phyloP scores from a whole-genome alignment of 495 filamentous ascomycete genomes.

The Usnea hakonensis region DNA sequence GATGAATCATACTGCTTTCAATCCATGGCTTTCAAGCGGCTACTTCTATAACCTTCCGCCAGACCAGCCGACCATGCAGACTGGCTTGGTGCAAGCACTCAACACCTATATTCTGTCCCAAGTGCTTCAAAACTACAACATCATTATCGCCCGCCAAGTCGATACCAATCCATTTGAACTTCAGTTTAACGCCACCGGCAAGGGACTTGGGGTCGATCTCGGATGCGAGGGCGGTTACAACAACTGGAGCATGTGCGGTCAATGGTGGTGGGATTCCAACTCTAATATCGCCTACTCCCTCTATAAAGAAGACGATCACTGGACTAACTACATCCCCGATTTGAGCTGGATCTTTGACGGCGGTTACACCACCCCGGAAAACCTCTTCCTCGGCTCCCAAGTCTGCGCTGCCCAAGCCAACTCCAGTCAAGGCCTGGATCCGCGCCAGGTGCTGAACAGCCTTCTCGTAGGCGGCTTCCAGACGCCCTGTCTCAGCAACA shows the following conservation, averaged over 20 bases:
- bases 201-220: neutral
- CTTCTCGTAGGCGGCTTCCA: neutral
- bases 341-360: neutral
- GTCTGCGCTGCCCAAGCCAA: neutral
- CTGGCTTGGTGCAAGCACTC: neutral
- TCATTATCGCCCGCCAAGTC: slow-evolving; percentile 8
- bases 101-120: slow-evolving; percentile 10
- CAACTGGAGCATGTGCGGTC: neutral
- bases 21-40: neutral
- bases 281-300: slow-evolving; percentile 2
- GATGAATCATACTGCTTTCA: slow-evolving; percentile 4
- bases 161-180: slow-evolving; percentile 6
- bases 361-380: slow-evolving; percentile 6
- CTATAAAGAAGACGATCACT: neutral
- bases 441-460: neutral
- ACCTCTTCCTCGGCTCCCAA: slow-evolving; percentile 8
- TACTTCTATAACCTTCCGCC: neutral
- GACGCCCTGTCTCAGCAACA: slow-evolving; percentile 7
- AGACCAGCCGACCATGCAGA: neutral
- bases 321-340: neutral
- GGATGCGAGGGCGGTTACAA: slow-evolving; percentile 8
- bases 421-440: neutral
- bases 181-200: neutral
- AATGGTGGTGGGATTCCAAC: slow-evolving; percentile 5
- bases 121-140: slow-evolving; percentile 4